Evolutionary conservation across 495 filamentous ascomycete species (phyloP).

Genomic region (Immersiella caudata): DNA sequence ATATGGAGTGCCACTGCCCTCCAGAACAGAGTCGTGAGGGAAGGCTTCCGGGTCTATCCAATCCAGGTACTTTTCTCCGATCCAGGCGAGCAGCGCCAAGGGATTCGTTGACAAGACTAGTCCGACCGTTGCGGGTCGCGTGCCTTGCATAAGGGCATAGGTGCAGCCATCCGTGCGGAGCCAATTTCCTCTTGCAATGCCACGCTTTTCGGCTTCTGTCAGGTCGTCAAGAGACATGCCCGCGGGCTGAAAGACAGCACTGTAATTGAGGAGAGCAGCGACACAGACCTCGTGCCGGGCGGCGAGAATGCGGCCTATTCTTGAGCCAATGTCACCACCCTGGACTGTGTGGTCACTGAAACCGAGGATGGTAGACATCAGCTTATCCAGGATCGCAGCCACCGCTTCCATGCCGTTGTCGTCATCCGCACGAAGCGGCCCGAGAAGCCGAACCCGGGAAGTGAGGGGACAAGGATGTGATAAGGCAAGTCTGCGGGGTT

Average conservation of each 20-base stretch:
- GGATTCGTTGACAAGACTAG: constrained; percentile 59
- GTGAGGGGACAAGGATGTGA: constrained; percentile 65
- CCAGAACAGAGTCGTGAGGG: constrained; percentile 6
- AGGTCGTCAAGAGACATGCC: constrained; percentile 15
- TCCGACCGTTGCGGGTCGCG: constrained; percentile 62
- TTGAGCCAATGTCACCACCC: constrained; percentile 65
- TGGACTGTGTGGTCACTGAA: constrained; percentile 64
- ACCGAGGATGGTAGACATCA: constrained; percentile 59
- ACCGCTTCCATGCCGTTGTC: constrained; percentile 50
- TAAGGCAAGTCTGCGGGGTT: constrained; percentile 57
- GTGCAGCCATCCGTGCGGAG: constrained; percentile 43
- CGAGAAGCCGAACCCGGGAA: constrained; percentile 67
- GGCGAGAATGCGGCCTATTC: constrained; percentile 50
- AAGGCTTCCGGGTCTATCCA: constrained; percentile 56
- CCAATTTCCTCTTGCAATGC: constrained; percentile 22
- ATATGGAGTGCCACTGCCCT: constrained; percentile 6
- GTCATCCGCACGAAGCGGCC: constrained; percentile 50
- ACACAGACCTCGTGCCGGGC: constrained; percentile 37
- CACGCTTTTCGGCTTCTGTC: constrained; percentile 16
- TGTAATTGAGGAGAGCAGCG: constrained; percentile 40
- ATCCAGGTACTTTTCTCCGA: constrained; percentile 68
- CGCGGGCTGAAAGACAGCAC: constrained; percentile 10
- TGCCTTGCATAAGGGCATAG: constrained; percentile 60
- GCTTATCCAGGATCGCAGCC: constrained; percentile 53
- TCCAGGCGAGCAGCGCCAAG: constrained; percentile 67